A percentile compares a stretch with the other conserved stretches of the same genome.
Conservation (phyloP, 257 asterid genomes). For the Gentiana macrophylla region DNA sequence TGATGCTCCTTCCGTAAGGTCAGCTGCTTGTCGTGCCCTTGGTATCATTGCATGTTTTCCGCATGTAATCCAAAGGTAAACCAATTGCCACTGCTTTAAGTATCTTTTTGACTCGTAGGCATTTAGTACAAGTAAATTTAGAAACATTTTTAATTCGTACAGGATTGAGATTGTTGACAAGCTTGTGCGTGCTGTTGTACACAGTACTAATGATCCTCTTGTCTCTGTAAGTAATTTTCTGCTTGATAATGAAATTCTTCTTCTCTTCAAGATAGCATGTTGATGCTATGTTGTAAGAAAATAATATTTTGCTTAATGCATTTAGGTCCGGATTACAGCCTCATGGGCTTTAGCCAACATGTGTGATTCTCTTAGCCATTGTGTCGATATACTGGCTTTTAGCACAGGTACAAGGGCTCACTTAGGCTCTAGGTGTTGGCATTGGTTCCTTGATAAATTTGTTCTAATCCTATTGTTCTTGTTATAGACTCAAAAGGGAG, state of each 20-base stretch:
- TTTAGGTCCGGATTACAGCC: conserved; percentile 89
- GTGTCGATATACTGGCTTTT: conserved; percentile 36
- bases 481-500: conserved; percentile 38
- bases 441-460: conserved; percentile 7
- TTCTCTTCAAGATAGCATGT: neutral
- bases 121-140: conserved; percentile 6
- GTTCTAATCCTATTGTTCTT: conserved; percentile 20
- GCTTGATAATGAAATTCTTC: neutral
- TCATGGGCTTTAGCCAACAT: conserved; percentile 97
- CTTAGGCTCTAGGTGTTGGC: neutral
- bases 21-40: conserved; percentile 96
- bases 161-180: conserved; percentile 59
- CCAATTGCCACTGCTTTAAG: conserved; percentile 7
- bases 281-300: conserved; percentile 1
- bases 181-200: conserved; percentile 57
- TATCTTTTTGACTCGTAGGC: conserved; percentile 5
- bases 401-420: conserved; percentile 20
- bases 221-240: conserved; percentile 50
- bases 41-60: conserved; percentile 88
- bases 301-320: conserved; percentile 9
- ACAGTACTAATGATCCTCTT: conserved; percentile 45
- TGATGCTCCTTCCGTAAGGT: conserved; percentile 73
- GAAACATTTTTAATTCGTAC: conserved; percentile 16
- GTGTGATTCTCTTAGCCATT: conserved; percentile 70
- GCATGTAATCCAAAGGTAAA: conserved; percentile 60